A percentile compares a stretch with the other conserved stretches of the same genome.
phyloP scores from a whole-genome alignment of 1,284 basidiomycete genomes.

The Gomphus bonarii region DNA sequence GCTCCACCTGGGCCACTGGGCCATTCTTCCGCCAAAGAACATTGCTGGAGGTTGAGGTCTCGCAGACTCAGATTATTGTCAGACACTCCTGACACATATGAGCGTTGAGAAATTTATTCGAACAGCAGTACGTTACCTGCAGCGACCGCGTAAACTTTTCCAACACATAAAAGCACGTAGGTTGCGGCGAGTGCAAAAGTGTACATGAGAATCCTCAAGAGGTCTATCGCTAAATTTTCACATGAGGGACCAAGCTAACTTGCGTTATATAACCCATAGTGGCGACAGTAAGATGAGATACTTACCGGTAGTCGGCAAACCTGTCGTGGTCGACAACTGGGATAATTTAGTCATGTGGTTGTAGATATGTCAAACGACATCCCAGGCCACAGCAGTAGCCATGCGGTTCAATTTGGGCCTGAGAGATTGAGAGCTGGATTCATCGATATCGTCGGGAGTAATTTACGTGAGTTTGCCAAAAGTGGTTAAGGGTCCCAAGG shows the following conservation, averaged over 20 bases:
- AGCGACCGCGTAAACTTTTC: neutral
- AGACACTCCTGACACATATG: neutral
- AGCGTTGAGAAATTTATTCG: neutral
- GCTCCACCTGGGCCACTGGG: conserved; percentile 35
- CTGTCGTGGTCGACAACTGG: neutral
- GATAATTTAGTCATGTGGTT: neutral
- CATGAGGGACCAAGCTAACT: neutral
- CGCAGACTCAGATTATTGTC: neutral
- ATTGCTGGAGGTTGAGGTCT: conserved; percentile 6
- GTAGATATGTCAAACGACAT: neutral
- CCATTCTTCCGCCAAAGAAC: conserved; percentile 26
- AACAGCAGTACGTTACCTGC: neutral
- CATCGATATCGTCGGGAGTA: neutral
- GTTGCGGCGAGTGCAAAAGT: neutral
- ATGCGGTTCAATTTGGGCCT: neutral
- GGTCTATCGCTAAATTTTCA: neutral
- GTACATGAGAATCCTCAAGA: neutral
- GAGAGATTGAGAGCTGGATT: neutral
- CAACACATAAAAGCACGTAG: neutral
- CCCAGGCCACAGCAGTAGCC: neutral
- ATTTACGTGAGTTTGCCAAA: neutral
- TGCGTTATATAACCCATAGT: neutral
- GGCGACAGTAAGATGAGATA: neutral
- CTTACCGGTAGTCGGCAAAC: neutral
- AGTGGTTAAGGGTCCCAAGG: neutral